Percentiles rank a stretch among this genome's conserved stretches.
Evolutionary conservation across 345 rosid species (phyloP).

Genomic region (Reutealis trisperma): DNA sequence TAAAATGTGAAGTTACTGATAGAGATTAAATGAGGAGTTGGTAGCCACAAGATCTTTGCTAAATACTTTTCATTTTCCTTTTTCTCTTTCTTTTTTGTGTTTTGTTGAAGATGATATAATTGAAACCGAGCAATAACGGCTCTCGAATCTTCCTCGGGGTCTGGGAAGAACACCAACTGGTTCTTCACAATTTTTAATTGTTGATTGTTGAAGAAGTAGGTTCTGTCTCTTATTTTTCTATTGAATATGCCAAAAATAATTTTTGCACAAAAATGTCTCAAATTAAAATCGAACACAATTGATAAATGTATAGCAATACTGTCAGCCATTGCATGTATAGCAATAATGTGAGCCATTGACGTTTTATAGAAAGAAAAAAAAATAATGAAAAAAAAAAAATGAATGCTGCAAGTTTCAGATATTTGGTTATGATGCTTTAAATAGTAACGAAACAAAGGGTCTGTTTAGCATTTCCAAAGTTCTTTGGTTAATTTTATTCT

Average conservation of each 20-base stretch:
- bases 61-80: background rate
- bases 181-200: slow-evolving; percentile 17
- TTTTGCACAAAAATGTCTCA: background rate
- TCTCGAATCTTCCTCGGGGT: slow-evolving; percentile 14
- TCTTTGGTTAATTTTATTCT: background rate
- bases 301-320: background rate
- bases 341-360: background rate
- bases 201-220: slow-evolving; percentile 24
- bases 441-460: background rate
- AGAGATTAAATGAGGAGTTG: slow-evolving; percentile 4
- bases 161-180: slow-evolving; percentile 29
- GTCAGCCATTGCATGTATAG: background rate
- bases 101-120: slow-evolving; percentile 22
- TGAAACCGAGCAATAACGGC: slow-evolving; percentile 26
- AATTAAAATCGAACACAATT: background rate
- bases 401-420: background rate
- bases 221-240: slow-evolving; percentile 18
- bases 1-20: slow-evolving; percentile 8
- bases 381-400: background rate
- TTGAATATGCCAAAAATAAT: background rate
- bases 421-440: background rate
- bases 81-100: background rate
- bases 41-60: slow-evolving; percentile 10
- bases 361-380: background rate
- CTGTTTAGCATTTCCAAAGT: background rate